Base-by-base conservation (phyloP, 108 stramenopile genomes). In the Parmales sp. region DNA sequence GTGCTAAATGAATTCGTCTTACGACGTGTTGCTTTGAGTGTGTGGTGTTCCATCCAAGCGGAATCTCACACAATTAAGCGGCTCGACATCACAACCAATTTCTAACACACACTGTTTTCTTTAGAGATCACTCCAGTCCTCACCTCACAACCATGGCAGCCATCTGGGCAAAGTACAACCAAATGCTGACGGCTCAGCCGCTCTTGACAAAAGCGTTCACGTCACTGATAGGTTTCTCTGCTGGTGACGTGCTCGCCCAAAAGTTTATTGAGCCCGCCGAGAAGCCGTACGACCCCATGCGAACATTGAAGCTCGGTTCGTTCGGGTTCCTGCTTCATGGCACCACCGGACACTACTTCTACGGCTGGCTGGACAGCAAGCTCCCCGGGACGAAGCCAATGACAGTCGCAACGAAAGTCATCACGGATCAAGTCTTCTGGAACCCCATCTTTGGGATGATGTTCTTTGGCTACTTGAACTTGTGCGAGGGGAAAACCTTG, bases 331-430 rank as follows among this genome's bases (percentile, higher is more conserved):
- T 96, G 45, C 46, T 96, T 16, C 95, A 96, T 69, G 95, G 95
- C 71, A 90, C 90, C 43, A 94, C 90, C 18, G 92, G 93, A 1
- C 95, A 96, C 80, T 96, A 92, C 80, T 96, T 94, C 76, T 96
- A 94, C 74, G 90, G 90, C 49, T 82, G 90, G 66, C 82, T 96
- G 25, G 92, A 94, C 69, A 68, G 73, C 68, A 96, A 93, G 76
- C 72, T 96, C 69, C 91, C 93, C 16, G 93, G 95, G 66, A 94
- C 93, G 20, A 83, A 78, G 19, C 89, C 93, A 9, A 39, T 82
- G 38, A 91, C 93, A 4, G 93, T 96, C 13, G 95, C 95, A 0
- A 80, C 83, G 70, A 96, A 96, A 78, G 93, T 96, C 31, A 74
- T 82, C 44, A 93, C 94, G 65, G 95, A 90, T 79, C 88, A 95